phyloP scores from a whole-genome alignment of 306 rosid species.

The Sicyos edulis region DNA sequence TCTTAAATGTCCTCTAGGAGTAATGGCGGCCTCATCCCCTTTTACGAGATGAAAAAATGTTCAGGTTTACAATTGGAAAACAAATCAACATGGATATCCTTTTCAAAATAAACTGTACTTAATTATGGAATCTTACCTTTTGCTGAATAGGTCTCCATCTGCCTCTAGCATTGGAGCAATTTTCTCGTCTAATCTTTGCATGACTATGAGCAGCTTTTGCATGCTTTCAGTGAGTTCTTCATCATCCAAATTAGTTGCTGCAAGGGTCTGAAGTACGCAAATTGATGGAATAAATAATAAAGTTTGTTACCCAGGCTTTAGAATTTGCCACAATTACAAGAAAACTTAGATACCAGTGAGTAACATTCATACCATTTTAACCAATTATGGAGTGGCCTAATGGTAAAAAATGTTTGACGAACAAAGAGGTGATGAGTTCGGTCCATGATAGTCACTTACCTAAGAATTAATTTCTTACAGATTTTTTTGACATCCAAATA shows the following conservation, averaged over 20 bases:
- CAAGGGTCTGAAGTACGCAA: conserved; percentile 62
- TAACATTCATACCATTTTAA: background rate
- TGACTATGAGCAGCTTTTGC: conserved; percentile 90
- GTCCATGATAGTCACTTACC: no score
- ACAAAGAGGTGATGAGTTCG: no score
- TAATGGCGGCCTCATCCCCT: background rate
- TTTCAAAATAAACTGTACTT: conserved; percentile 9
- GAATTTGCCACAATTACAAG: background rate
- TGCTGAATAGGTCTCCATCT: conserved; percentile 84
- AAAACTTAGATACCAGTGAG: background rate
- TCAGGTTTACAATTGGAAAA: background rate
- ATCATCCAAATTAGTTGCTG: conserved; percentile 86
- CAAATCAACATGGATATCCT: background rate
- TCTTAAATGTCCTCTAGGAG: background rate
- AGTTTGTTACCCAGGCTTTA: background rate
- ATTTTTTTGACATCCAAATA: no score
- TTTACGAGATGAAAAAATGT: background rate
- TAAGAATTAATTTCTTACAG: no score
- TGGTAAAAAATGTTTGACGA: no score
- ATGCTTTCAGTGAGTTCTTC: conserved; percentile 84
- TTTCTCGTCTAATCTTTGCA: conserved; percentile 90
- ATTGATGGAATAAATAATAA: conserved; percentile 8
- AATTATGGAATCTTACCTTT: conserved; percentile 41
- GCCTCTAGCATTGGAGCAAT: conserved; percentile 85
- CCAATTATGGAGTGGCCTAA: no score